These are phyloP conservation scores for Trichoderma sp. DNA, from an alignment of 2,329 filamentous ascomycete species.

Conservation along the genomic window DNA sequence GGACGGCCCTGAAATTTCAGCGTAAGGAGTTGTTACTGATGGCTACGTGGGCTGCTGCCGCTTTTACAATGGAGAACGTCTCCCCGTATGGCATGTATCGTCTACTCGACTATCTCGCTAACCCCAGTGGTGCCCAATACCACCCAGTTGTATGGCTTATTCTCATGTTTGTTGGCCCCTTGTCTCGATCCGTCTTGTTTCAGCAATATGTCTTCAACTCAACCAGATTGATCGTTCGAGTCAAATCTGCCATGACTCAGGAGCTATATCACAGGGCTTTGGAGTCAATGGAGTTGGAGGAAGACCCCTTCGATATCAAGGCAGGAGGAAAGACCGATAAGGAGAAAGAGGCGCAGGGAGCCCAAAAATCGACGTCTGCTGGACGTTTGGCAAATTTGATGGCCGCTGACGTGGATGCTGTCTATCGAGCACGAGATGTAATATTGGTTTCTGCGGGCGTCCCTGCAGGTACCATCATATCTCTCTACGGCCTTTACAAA, in stretches of 20 bases:
- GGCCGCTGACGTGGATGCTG: slow-evolving; percentile 57
- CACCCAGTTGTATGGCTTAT: slow-evolving; percentile 54
- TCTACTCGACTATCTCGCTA: slow-evolving; percentile 50
- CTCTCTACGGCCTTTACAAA: slow-evolving; percentile 52
- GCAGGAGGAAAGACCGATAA: slow-evolving; percentile 18
- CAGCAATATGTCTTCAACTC: slow-evolving; percentile 59
- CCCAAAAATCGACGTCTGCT: slow-evolving; percentile 43
- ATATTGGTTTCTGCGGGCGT: slow-evolving; percentile 47
- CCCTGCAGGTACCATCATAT: slow-evolving; percentile 47
- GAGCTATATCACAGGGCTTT: slow-evolving; percentile 57
- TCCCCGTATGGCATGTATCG: slow-evolving; percentile 55
- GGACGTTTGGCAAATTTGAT: slow-evolving; percentile 56
- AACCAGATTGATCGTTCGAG: slow-evolving; percentile 54
- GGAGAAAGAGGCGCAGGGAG: slow-evolving; percentile 29
- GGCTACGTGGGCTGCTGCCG: slow-evolving; percentile 40
- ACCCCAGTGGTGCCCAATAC: slow-evolving; percentile 44
- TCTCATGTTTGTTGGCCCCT: slow-evolving; percentile 52
- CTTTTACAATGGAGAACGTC: slow-evolving; percentile 48
- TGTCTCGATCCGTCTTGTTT: slow-evolving; percentile 47
- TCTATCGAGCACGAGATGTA: slow-evolving; percentile 52
- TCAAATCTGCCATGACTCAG: slow-evolving; percentile 57
- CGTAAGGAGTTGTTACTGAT: slow-evolving; percentile 44
- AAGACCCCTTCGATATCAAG: slow-evolving; percentile 46
- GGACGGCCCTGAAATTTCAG: slow-evolving; percentile 46
- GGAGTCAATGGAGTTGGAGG: slow-evolving; percentile 55